Base-by-base conservation (phyloP, 1,284 basidiomycete genomes). In the Sparassis latifolia region DNA sequence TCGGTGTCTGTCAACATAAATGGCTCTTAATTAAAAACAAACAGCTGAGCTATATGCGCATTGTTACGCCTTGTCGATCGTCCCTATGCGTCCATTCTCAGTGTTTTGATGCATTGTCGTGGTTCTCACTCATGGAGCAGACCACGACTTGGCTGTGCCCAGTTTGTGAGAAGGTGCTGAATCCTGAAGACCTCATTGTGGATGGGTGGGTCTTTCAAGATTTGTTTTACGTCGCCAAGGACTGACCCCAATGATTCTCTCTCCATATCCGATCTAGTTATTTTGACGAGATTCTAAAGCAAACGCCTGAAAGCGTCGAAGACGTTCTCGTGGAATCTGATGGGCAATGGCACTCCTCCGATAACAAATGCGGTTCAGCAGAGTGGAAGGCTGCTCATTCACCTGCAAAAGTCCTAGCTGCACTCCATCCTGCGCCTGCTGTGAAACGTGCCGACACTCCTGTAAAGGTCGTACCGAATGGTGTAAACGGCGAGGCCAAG, bases 71-170 rank as follows among this genome's bases (percentile, higher is more conserved):
- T 2, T 87, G 90, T 63, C 87, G 96, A 12, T 95, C 96, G 0
- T 77, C 73, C 10, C 73, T 78, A 55, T 99, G 97, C 65, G 82
- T 89, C 28, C 97, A 99, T 67, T 74, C 91, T 2, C 92, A 97
- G 62, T 99, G 97, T 68, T 99, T 99, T 66, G 97, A 99, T 67
- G 94, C 95, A 0, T 78, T 79, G 27, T 92, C 89, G 46, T 99
- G 95, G 92, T 93, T 89, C 61, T 88, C 87, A 28, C 84, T 97
- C 65, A 99, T 97, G 81, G 91, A 96, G 62, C 89, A 92, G 69
- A 96, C 95, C 4, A 97, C 97, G 0, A 94, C 93, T 33, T 99
- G 92, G 89, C 69, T 87, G 39, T 99, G 97, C 67, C 96, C 97
- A n/a, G 86, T 94, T 38, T 99, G 97, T 69, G 91, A 91, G 66